These are phyloP conservation scores for Arthrobotrys entomopaga DNA, from an alignment of 2,329 filamentous ascomycete species.

Conservation along the genomic window DNA sequence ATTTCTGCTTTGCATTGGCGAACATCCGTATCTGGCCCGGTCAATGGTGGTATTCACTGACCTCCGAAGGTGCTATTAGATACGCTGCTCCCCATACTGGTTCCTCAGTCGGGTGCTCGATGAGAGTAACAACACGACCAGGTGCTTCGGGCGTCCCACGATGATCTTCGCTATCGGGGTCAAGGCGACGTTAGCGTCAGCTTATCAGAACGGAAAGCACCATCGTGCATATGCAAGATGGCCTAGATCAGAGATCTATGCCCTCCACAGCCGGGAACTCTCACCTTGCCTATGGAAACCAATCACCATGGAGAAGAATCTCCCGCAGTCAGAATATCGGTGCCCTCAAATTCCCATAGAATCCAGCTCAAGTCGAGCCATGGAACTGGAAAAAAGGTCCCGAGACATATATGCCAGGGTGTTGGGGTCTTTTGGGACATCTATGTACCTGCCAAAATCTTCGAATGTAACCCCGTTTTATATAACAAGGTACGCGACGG, in stretches of 20 bases:
- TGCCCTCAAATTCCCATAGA: constrained; percentile 14
- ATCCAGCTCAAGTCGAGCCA: constrained; percentile 27
- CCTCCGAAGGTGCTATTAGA: constrained; percentile 77
- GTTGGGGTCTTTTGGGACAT: constrained; percentile 47
- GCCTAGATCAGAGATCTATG: constrained; percentile 51
- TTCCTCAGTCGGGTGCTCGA: constrained; percentile 74
- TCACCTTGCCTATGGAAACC: constrained; percentile 55
- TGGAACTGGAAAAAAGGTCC: constrained; percentile 41
- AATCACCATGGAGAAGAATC: constrained; percentile 60
- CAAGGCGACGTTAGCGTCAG: constrained; percentile 30
- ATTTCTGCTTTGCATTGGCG: constrained; percentile 13
- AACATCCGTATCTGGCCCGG: constrained; percentile 28
- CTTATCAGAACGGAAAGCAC: constrained; percentile 49
- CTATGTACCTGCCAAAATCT: constrained; percentile 93
- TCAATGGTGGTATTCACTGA: constrained; percentile 61
- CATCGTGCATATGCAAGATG: constrained; percentile 37
- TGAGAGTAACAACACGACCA: constrained; percentile 91
- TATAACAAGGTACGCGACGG: constrained; percentile 55
- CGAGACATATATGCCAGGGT: constrained; percentile 47
- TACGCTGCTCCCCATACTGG: constrained; percentile 93
- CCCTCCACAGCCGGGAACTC: constrained; percentile 42
- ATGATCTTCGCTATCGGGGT: constrained; percentile 80
- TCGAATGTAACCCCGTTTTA: constrained; percentile 78
- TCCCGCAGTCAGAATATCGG: constrained; percentile 42
- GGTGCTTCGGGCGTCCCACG: constrained; percentile 87